These are phyloP conservation scores for Globisporangium barbulae DNA, from an alignment of 352 stramenopile species.

Conservation along the genomic window DNA sequence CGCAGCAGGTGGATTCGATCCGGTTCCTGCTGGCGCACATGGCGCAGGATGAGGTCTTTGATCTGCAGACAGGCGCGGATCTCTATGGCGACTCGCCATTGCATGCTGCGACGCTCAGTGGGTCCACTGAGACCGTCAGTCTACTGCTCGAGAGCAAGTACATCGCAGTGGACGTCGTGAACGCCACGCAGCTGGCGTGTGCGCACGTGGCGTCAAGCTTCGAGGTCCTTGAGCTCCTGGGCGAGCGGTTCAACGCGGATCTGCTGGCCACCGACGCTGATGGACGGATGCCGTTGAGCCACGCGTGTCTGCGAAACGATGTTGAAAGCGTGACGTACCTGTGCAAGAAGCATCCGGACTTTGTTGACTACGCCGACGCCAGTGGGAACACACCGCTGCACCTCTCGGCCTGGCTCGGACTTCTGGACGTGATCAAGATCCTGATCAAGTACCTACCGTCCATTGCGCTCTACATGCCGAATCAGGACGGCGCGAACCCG, in stretches of 20 bases:
- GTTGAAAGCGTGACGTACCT: constrained; percentile 48
- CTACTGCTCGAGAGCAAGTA: constrained; percentile 40
- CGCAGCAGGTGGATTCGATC: constrained; percentile 42
- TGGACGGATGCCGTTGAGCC: constrained; percentile 57
- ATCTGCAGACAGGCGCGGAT: background rate
- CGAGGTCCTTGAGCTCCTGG: constrained; percentile 31
- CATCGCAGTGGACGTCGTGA: constrained; percentile 39
- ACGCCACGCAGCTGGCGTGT: constrained; percentile 32
- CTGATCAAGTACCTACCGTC: constrained; percentile 36
- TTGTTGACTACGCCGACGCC: constrained; percentile 65
- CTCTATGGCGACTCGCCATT: constrained; percentile 25
- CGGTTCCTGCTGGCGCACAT: constrained; percentile 33
- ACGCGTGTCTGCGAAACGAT: constrained; percentile 56
- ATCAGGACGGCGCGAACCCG: constrained; percentile 44
- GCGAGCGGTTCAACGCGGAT: constrained; percentile 41
- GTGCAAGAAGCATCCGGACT: constrained; percentile 47
- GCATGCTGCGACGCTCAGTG: constrained; percentile 48
- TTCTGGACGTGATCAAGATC: constrained; percentile 24
- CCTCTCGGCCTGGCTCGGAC: constrained; percentile 45
- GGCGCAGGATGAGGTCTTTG: constrained; percentile 9
- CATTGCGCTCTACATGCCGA: constrained; percentile 53
- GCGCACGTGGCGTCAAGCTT: constrained; percentile 45
- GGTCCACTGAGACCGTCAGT: constrained; percentile 23
- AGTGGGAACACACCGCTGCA: constrained; percentile 69
- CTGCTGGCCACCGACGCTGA: constrained; percentile 48